Percentiles rank a stretch among this genome's conserved stretches.
Evolutionary conservation across 1,284 basidiomycete species (phyloP).

Genomic region (Rhizoctonia solani): DNA sequence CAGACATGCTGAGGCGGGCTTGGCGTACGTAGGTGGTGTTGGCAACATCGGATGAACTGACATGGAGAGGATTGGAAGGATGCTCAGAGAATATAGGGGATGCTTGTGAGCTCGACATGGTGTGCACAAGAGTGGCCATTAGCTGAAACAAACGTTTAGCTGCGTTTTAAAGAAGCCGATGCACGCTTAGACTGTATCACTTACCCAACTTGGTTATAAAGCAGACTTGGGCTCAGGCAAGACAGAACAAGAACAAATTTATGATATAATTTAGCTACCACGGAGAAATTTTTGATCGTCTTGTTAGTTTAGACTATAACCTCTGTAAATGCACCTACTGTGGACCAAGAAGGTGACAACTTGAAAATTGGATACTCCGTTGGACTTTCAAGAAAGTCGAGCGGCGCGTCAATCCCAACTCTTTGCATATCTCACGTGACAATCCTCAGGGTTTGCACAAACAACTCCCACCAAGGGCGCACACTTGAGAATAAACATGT

Average conservation of each 20-base stretch:
- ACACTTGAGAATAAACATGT: neutral
- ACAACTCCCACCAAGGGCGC: neutral
- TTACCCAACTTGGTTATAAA: neutral
- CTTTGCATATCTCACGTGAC: constrained; percentile 20
- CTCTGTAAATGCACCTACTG: neutral
- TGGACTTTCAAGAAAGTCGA: constrained; percentile 16
- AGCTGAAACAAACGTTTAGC: neutral
- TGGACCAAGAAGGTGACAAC: constrained; percentile 13
- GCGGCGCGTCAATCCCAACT: constrained; percentile 32
- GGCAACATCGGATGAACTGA: constrained; percentile 62
- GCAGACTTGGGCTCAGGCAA: neutral
- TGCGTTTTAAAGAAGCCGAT: too few species aligned
- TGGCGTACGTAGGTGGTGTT: constrained; percentile 54
- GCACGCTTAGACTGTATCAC: neutral
- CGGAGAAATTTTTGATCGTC: neutral
- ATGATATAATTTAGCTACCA: constrained; percentile 22
- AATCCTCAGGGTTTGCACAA: neutral
- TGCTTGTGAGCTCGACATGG: constrained; percentile 23
- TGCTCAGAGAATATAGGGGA: constrained; percentile 61
- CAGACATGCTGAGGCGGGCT: constrained; percentile 46
- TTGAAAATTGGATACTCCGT: neutral
- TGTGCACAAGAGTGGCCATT: constrained; percentile 27
- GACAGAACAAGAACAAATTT: constrained; percentile 15
- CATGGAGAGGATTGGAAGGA: constrained; percentile 76
- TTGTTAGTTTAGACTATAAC: neutral